Base-by-base conservation (phyloP, 1,284 basidiomycete genomes). In the Rugiboletus extremiorientalis region DNA sequence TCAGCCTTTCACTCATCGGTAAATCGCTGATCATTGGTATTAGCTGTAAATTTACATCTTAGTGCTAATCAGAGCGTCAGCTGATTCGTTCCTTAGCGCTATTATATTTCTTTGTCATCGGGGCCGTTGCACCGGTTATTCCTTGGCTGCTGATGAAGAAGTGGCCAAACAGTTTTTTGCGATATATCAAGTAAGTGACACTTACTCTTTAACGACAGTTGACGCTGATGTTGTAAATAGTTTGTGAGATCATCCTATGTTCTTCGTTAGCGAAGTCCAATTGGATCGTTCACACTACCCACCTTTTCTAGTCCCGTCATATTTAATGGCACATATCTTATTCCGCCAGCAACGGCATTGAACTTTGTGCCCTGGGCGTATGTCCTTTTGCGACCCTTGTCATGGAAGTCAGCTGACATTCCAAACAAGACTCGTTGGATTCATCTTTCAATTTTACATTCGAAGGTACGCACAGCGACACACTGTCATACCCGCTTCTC, bases 401-500 rank as follows among this genome's bases (percentile, higher is more conserved):
- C 20, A 1, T 20, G 18, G 7, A 15, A n/a, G 8, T 6, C 27
- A 41, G 28, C 22, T 60, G 11, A 60, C 44, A 20, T 15, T 22
- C 27, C 20, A 25, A 38, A 25, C 16, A 28, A 69, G 69, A 23
- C 55, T 73, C 54, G 77, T 84, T 34, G 82, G 84, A 38, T 87
- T 87, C 65, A 71, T 84, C 45, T 86, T 86, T 67, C 81, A 88
- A 60, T 87, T 78, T 65, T 65, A 84, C n/a, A 74, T 88, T 44
- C 75, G 87, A 50, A 77, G 79, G 68, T 63, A 16, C 5, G 60
- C 30, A 27, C 23, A 30, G 4, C 34, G 65, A n/a, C n/a, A 7
- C 37, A 64, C 36, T 64, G 70, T 47, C 75, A 74, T 27, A 15
- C 22, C 18, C 25, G 60, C 8, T n/a, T 22, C 6, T 63, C 2